Base-by-base conservation (phyloP, 306 rosid species). In the Arachis stenosperma region DNA sequence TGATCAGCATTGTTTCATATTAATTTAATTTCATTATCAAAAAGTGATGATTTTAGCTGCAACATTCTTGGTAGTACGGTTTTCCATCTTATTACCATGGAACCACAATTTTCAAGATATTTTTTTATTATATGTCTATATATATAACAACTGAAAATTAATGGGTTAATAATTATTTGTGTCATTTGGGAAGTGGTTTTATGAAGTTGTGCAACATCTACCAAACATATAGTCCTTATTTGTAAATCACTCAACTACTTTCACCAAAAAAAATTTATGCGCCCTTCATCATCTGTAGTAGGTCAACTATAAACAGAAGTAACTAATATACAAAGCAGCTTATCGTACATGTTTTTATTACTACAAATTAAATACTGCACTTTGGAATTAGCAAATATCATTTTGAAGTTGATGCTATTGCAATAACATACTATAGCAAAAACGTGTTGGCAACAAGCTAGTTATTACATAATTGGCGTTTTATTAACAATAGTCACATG, bases 401-500 rank as follows among this genome's bases (percentile, higher is more conserved):
- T 33, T 39, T 61, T 61, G 29, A 37, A 37, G 27, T 61, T 61
- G 54, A 47, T 55, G 67, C 48, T 22, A 33, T 6, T 47, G 29
- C n/a, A 36, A 33, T 9, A 44, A 36, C 9, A 43, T 1, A 57
- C 54, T 6, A 42, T 52, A 17, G 52, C n/a, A 70, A 44, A 65
- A 65, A 11, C 54, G 5, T 39, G 36, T 14, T 9, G 53, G 12
- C 2, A 43, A 22, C 33, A 62, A 9, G 63, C 4, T 33, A 33
- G 3, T 53, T 15, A 9, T 42, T 6, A 54, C 43, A 52, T 52
- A 52, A n/a, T 15, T 12, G 50, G 46, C 50, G 73, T 12, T 11
- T 36, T 30, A 5, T 13, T 14, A 7, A 27, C 27, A 27, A 68
- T 14, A 65, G 53, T 65, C 76, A 78, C 81, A 61, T 63, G 82